Percentiles rank a stretch among this genome's conserved stretches.
Conservation (phyloP, 768 basidiomycete genomes). For the Coprinopsis marcescibilis region DNA sequence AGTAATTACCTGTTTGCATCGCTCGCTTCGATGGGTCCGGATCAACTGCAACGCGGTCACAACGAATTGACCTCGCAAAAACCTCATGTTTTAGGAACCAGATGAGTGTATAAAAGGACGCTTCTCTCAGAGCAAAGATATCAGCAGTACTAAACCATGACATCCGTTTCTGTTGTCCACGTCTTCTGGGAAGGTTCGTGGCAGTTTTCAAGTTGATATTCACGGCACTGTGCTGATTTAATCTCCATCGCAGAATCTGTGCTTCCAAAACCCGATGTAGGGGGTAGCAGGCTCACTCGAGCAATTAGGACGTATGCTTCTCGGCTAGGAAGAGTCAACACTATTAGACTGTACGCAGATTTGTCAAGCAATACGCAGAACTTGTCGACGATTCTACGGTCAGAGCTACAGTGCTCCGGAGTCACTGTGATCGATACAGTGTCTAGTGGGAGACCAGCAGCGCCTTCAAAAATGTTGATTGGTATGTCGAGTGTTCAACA, state of each 20-base stretch:
- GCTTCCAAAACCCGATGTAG: not conserved
- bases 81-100: not conserved
- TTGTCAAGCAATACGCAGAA: not conserved
- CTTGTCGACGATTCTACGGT: constrained; percentile 1
- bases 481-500: not conserved
- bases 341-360: constrained; percentile 9
- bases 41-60: not conserved
- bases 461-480: not conserved
- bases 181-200: constrained; percentile 26
- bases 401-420: constrained; percentile 13
- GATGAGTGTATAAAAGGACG: not conserved
- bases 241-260: not conserved
- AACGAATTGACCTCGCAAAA: not conserved
- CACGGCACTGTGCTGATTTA: no score
- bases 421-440: constrained; percentile 10
- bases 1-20: no score
- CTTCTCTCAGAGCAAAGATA: not conserved
- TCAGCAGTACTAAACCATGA: constrained; percentile 7
- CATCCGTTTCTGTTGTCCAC: constrained; percentile 12
- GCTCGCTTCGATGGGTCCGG: no score
- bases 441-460: not conserved
- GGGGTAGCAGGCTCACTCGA: not conserved
- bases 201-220: no score
- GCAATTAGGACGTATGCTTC: not conserved
- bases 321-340: constrained; percentile 2